Conservation (phyloP, 2,329 filamentous ascomycete species). For the Penicillium freii region DNA sequence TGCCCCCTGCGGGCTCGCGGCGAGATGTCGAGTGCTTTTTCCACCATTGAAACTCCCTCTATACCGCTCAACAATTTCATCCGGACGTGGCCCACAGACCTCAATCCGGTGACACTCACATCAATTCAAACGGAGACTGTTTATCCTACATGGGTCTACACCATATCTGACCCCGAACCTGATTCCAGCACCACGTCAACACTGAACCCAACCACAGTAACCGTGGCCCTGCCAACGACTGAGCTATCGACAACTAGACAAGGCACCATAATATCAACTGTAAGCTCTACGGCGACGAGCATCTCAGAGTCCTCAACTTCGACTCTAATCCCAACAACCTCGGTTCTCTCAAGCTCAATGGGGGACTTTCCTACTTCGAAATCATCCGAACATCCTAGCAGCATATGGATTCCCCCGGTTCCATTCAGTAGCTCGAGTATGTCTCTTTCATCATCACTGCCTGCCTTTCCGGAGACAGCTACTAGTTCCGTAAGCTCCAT, state of each 20-base stretch:
- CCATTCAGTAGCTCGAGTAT: background rate
- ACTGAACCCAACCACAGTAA: background rate
- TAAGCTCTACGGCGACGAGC: background rate
- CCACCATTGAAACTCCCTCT: background rate
- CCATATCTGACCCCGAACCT: background rate
- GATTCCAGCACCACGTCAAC: background rate
- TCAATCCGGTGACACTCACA: background rate
- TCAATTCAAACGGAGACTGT: slow-evolving; percentile 5
- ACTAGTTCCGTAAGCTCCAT: background rate
- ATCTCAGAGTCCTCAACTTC: background rate
- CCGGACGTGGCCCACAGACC: background rate
- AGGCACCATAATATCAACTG: background rate
- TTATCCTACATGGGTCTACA: slow-evolving; percentile 7
- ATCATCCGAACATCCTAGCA: background rate
- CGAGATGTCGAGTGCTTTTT: slow-evolving; percentile 4
- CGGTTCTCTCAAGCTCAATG: background rate
- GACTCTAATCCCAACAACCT: background rate
- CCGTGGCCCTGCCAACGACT: background rate
- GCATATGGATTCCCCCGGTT: background rate
- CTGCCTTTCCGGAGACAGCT: background rate
- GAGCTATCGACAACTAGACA: background rate
- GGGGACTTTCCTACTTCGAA: background rate
- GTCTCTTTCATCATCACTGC: background rate
- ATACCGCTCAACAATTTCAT: background rate
- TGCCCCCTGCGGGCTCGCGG: background rate